These are phyloP conservation scores for Euphrasia arctica DNA, from an alignment of 305 asterid genomes.

Conservation along the genomic window DNA sequence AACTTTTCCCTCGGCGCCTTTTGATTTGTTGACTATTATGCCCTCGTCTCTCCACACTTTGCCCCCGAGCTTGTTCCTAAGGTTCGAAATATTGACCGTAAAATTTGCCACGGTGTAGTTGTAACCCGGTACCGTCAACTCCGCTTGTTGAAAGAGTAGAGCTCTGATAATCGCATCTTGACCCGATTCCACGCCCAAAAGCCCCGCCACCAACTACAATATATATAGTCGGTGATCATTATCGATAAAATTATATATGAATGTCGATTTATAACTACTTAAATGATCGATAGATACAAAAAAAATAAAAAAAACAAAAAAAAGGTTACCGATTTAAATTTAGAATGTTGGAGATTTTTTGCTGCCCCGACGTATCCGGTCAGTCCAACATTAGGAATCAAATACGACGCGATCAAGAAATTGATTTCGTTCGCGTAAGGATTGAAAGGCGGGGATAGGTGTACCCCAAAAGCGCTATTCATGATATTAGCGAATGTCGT, in stretches of 20 bases:
- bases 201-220: constrained; percentile 40
- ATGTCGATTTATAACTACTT: no score
- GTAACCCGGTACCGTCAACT: constrained; percentile 16
- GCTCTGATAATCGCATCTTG: constrained; percentile 42
- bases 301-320: no score
- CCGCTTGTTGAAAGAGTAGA: constrained; percentile 32
- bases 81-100: constrained; percentile 32
- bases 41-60: constrained; percentile 42
- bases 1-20: constrained; percentile 31
- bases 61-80: constrained; percentile 30
- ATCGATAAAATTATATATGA: no score
- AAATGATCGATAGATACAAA: no score
- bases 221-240: no score
- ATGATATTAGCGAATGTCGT: constrained; percentile 32
- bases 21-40: constrained; percentile 24
- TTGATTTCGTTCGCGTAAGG: constrained; percentile 43
- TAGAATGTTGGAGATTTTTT: no score
- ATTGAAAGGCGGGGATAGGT: constrained; percentile 42
- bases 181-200: constrained; percentile 43
- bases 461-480: constrained; percentile 40
- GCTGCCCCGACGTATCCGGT: constrained; percentile 43
- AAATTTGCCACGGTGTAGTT: constrained; percentile 34
- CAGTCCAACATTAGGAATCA: constrained; percentile 39
- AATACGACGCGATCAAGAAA: constrained; percentile 41
- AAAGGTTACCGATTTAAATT: constrained; percentile 34